phyloP scores from a whole-genome alignment of 768 basidiomycete species.

The Galerina marginata region DNA sequence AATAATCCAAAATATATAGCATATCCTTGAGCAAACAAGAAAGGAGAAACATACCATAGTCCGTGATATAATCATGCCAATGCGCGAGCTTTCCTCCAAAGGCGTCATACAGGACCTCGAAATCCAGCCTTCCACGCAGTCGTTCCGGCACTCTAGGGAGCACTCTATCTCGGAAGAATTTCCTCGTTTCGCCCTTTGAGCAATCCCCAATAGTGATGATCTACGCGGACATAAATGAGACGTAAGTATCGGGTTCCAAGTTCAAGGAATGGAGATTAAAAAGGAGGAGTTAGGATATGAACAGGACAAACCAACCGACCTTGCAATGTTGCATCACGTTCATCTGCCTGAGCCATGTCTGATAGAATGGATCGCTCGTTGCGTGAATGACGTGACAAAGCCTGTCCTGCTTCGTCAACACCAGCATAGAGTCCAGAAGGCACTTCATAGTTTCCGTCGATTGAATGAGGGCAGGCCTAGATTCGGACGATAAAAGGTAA shows the following conservation, averaged over 20 bases:
- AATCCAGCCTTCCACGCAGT: slow-evolving; percentile 58
- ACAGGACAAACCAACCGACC: slow-evolving; percentile 37
- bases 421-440: slow-evolving; percentile 83
- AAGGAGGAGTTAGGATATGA: background rate
- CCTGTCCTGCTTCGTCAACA: slow-evolving; percentile 87
- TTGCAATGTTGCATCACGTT: slow-evolving; percentile 87
- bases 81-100: slow-evolving; percentile 88
- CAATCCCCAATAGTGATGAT: slow-evolving; percentile 85
- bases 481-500: background rate
- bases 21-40: background rate
- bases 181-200: slow-evolving; percentile 69
- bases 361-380: slow-evolving; percentile 85
- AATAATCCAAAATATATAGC: slow-evolving; percentile 1
- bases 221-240: slow-evolving; percentile 32
- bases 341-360: slow-evolving; percentile 80
- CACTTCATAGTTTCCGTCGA: slow-evolving; percentile 85
- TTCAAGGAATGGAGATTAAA: background rate
- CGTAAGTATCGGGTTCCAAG: background rate
- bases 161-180: slow-evolving; percentile 68
- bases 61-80: slow-evolving; percentile 80
- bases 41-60: slow-evolving; percentile 57
- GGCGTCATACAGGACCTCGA: slow-evolving; percentile 76
- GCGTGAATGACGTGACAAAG: slow-evolving; percentile 84
- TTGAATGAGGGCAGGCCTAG: slow-evolving; percentile 74
- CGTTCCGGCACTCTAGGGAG: slow-evolving; percentile 74